These are phyloP conservation scores for Stereocaulon alpinum DNA, from an alignment of 495 filamentous ascomycete species.

Conservation along the genomic window DNA sequence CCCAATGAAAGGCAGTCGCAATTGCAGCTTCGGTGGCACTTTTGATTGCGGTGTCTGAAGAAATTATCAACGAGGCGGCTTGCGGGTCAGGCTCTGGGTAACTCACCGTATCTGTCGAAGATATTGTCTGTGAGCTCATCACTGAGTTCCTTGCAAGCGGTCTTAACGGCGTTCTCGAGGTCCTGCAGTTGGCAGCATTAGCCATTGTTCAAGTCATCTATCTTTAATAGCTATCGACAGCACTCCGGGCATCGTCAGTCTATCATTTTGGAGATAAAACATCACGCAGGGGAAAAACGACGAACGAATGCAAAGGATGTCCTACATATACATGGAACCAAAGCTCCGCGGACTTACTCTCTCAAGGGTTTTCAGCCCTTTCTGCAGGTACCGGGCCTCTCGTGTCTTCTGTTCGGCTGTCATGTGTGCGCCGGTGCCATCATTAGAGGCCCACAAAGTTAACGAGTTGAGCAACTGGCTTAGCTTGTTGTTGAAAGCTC, in stretches of 20 bases:
- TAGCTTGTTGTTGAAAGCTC: constrained; percentile 39
- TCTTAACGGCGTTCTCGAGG: constrained; percentile 29
- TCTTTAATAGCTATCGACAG: neutral
- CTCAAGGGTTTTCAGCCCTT: constrained; percentile 36
- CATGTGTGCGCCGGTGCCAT: constrained; percentile 34
- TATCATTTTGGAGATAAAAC: neutral
- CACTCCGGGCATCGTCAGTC: neutral
- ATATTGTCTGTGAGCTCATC: constrained; percentile 35
- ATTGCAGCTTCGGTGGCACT: constrained; percentile 27
- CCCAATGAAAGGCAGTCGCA: constrained; percentile 40
- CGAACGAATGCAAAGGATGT: constrained; percentile 12
- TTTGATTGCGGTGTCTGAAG: constrained; percentile 29
- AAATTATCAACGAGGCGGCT: constrained; percentile 8
- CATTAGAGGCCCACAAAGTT: constrained; percentile 40
- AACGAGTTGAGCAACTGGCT: constrained; percentile 42
- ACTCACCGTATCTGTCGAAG: constrained; percentile 33
- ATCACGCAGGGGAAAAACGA: neutral
- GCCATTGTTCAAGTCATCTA: constrained; percentile 3
- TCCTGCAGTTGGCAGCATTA: constrained; percentile 16
- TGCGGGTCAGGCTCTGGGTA: no score
- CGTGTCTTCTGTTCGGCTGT: constrained; percentile 30
- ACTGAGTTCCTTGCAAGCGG: constrained; percentile 29
- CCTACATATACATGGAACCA: constrained; percentile 20
- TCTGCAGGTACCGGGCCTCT: constrained; percentile 34
- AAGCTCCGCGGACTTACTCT: constrained; percentile 29